Evolutionary conservation across 1,284 basidiomycete species (phyloP).

Genomic region (Irpex sp.): DNA sequence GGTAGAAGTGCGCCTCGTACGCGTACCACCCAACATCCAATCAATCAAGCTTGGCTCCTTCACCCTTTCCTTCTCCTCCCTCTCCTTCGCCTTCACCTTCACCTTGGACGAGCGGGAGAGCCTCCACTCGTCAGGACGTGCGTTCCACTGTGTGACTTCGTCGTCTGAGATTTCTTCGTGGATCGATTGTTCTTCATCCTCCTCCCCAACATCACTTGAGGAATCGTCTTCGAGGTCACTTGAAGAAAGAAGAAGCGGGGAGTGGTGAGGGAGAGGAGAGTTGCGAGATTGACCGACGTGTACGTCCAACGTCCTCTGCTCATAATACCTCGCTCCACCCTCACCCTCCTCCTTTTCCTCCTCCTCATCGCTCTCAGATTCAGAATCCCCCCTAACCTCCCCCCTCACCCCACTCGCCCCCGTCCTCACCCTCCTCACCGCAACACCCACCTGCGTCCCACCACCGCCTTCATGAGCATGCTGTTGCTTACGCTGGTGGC

Average conservation of each 20-base stretch:
- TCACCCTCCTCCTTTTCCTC: no score
- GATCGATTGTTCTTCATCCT: neutral
- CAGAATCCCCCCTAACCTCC: no score
- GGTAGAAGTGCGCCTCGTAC: neutral
- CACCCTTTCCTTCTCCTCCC: neutral
- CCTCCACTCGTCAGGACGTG: neutral
- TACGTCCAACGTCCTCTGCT: no score
- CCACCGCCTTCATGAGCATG: no score
- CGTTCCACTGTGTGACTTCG: neutral
- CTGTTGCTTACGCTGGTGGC: no score
- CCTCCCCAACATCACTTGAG: neutral
- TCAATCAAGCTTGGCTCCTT: neutral
- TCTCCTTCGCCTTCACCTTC: neutral
- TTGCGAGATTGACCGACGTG: no score
- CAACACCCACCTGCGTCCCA: no score
- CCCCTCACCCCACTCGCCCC: no score
- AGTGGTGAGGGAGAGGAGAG: neutral
- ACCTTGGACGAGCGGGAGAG: no score
- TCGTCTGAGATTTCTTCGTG: neutral
- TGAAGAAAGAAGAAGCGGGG: neutral
- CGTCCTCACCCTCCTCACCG: no score
- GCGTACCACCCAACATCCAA: neutral
- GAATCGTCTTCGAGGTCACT: conserved; percentile 1
- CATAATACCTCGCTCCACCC: no score
- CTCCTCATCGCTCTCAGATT: no score